These are phyloP conservation scores for Senecio squalidus DNA, from an alignment of 140 eudicot genomes.

Conservation along the genomic window DNA sequence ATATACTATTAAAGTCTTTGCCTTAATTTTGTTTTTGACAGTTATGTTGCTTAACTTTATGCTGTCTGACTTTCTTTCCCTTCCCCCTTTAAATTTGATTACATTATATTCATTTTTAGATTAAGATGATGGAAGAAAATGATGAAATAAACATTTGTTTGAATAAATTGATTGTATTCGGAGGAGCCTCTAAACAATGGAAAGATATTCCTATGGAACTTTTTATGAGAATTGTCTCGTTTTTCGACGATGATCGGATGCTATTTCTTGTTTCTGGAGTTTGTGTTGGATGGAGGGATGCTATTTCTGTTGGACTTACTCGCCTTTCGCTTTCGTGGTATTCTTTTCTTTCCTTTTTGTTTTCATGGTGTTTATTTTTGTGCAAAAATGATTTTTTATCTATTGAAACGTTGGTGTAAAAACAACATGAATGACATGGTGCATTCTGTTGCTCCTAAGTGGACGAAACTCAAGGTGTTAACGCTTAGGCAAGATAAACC, in stretches of 20 bases:
- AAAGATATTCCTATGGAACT: slow-evolving; percentile 87
- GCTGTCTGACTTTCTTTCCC: too few relatives aligned
- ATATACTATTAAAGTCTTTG: too few relatives aligned
- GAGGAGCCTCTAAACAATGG: slow-evolving; percentile 55
- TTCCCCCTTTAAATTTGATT: too few relatives aligned
- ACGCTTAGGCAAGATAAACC: slow-evolving; percentile 85
- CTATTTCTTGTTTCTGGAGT: slow-evolving; percentile 73
- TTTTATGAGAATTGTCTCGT: slow-evolving; percentile 53
- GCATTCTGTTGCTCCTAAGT: slow-evolving; percentile 74
- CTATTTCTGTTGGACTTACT: slow-evolving; percentile 61
- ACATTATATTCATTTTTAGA: too few relatives aligned
- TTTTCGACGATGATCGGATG: slow-evolving; percentile 77
- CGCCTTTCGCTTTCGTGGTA: slow-evolving; percentile 84
- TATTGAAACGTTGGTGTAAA: slow-evolving; percentile 59
- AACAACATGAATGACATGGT: slow-evolving; percentile 83
- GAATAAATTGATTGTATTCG: slow-evolving; percentile 39
- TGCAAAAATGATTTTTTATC: neutral
- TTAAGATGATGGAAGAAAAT: slow-evolving; percentile 23
- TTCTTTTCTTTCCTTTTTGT: neutral
- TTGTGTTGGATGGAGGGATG: slow-evolving; percentile 87
- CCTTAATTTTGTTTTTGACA: too few relatives aligned
- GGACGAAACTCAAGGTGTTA: slow-evolving; percentile 60
- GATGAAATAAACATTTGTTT: slow-evolving; percentile 47
- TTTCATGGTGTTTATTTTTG: neutral
- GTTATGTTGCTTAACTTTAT: too few relatives aligned